Evolutionary conservation across 345 rosid genomes (phyloP).

Genomic region (Pistacia integerrima): DNA sequence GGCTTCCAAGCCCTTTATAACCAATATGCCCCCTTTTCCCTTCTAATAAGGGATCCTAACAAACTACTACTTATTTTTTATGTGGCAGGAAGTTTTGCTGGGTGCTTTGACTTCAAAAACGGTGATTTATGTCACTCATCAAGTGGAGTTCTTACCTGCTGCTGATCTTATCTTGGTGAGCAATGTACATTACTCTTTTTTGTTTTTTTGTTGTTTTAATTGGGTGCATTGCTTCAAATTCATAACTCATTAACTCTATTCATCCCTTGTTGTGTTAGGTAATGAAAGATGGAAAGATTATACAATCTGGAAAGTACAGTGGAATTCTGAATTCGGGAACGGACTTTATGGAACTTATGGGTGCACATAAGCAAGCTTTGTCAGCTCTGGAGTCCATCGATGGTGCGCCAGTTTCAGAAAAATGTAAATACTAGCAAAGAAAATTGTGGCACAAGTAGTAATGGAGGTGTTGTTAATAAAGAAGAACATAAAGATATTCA

Average conservation of each 20-base stretch:
- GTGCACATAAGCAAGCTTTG: slow-evolving; percentile 68
- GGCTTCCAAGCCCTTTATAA: no score
- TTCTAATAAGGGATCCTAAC: no score
- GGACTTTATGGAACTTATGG: slow-evolving; percentile 76
- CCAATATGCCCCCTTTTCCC: no score
- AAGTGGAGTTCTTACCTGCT: slow-evolving; percentile 77
- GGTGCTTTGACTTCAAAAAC: slow-evolving; percentile 55
- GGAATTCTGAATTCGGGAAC: slow-evolving; percentile 67
- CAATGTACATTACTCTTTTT: slow-evolving; percentile 1
- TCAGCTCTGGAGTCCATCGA: slow-evolving; percentile 52
- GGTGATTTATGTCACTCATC: slow-evolving; percentile 81
- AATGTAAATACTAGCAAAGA: slow-evolving; percentile 23
- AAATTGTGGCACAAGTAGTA: slow-evolving; percentile 20
- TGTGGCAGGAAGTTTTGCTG: slow-evolving; percentile 60
- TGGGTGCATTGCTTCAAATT: neutral
- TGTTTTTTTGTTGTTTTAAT: no score
- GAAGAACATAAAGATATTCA: slow-evolving; percentile 35
- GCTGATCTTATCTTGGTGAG: slow-evolving; percentile 80
- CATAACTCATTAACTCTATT: neutral
- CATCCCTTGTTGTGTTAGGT: slow-evolving; percentile 43
- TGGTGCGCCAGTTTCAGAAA: slow-evolving; percentile 35
- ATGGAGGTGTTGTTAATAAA: slow-evolving; percentile 18
- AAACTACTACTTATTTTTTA: neutral
- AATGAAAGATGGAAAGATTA: slow-evolving; percentile 79
- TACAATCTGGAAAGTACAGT: slow-evolving; percentile 70